Evolutionary conservation across 805 yeast species (phyloP).

Genomic region (Candida taoyuanica): DNA sequence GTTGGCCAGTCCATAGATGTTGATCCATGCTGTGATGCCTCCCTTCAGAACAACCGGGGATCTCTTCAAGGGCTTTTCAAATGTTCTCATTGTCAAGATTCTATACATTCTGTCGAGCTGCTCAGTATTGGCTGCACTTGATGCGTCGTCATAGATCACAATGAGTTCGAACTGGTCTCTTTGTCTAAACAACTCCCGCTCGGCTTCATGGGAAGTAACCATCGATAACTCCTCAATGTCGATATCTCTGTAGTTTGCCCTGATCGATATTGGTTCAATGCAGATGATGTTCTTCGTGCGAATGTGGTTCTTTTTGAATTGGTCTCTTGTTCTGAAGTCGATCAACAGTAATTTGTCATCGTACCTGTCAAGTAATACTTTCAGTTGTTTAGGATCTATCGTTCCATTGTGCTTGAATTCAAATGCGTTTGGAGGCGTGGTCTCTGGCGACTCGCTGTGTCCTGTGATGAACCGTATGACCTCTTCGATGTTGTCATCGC

Average conservation of each 20-base stretch:
- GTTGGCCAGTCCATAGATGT: constrained; percentile 15
- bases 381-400: constrained; percentile 14
- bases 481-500: constrained; percentile 6
- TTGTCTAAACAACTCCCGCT: constrained; percentile 46
- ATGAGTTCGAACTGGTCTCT: constrained; percentile 57
- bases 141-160: constrained; percentile 43
- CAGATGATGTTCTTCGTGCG: constrained; percentile 55
- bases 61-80: constrained; percentile 34
- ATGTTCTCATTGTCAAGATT: constrained; percentile 34
- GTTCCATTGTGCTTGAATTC: constrained; percentile 15
- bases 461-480: constrained; percentile 6
- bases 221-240: constrained; percentile 64
- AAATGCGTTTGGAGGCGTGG: constrained; percentile 10
- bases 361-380: constrained; percentile 12
- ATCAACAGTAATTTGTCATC: constrained; percentile 46
- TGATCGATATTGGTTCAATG: constrained; percentile 65
- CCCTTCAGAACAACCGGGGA: constrained; percentile 46
- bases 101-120: constrained; percentile 14
- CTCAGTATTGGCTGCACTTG: constrained; percentile 1
- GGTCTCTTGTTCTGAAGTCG: constrained; percentile 62
- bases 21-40: constrained; percentile 48
- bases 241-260: constrained; percentile 47
- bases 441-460: background rate
- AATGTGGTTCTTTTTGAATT: constrained; percentile 62
- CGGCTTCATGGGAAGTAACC: constrained; percentile 50